Evolutionary conservation across 257 asterid species (phyloP).

Genomic region (Solanum habrochaites): DNA sequence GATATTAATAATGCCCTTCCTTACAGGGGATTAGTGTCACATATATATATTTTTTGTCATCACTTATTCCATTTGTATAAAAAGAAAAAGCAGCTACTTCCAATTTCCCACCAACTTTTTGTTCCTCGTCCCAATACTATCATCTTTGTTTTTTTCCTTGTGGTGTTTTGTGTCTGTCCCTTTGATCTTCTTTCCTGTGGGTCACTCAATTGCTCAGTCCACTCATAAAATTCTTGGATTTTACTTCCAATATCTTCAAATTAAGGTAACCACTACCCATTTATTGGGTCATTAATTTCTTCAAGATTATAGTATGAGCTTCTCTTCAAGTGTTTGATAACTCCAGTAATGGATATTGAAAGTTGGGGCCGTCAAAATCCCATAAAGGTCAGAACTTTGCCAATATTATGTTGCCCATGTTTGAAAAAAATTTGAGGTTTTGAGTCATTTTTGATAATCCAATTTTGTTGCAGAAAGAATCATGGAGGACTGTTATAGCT

Average conservation of each 20-base stretch:
- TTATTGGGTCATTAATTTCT: background rate
- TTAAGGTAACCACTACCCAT: background rate
- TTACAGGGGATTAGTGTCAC: background rate
- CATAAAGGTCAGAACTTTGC: constrained; percentile 50
- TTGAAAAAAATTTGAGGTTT: background rate
- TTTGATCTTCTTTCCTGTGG: background rate
- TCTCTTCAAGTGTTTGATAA: constrained; percentile 29
- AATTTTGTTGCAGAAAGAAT: constrained; percentile 46
- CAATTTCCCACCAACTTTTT: constrained; percentile 30
- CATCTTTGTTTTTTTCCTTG: constrained; percentile 4
- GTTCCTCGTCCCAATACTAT: background rate
- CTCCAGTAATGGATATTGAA: constrained; percentile 73
- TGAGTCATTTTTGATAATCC: background rate
- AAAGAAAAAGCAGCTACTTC: constrained; percentile 1
- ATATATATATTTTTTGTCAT: background rate
- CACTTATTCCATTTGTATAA: background rate
- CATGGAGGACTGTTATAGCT: constrained; percentile 78
- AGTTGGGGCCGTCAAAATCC: constrained; percentile 38
- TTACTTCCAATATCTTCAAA: constrained; percentile 7
- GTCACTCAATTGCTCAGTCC: background rate
- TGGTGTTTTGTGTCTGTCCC: constrained; percentile 24
- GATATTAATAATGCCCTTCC: background rate
- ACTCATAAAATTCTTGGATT: constrained; percentile 3
- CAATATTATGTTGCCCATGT: background rate
- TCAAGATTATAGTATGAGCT: constrained; percentile 16